Base-by-base conservation (phyloP, 441 rosid genomes). In the Populus hybrid region DNA sequence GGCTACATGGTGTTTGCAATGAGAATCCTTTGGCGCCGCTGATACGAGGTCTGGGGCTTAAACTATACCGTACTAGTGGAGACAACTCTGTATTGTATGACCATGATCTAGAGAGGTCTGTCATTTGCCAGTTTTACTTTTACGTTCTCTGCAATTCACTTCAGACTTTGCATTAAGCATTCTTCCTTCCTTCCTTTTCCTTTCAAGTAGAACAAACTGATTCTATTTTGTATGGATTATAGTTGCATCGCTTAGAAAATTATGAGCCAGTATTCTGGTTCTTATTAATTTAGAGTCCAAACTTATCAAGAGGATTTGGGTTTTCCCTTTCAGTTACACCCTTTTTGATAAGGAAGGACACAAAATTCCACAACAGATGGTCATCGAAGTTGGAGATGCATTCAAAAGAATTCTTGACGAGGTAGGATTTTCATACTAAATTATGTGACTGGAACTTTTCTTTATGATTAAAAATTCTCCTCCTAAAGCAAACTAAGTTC, bases 11-110 rank as follows among this genome's bases (percentile, higher is more conserved):
- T 72, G 97, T 89, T 71, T 93, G 95, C 80, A 86, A 91, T 70
- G 97, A 93, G 85, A 93, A 93, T 80, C 98, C 98, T 5, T 85
- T 93, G 85, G 98, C 95, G 76, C 97, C 97, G 3, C 75, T 93
- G 70, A 93, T 93, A 77, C 86, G 94, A 38, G 81, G 83, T 80
- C 81, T 93, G 69, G 97, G 97, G 71, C 93, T 93, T 72, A 86
- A 88, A 59, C 74, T 93, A 66, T 91, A 91, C 85, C 88, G 94
- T 76, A 93, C 98, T 64, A 93, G 98, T 63, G 98, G 96, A 66
- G 98, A 93, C 75, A 86, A 93, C 85, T 93, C 98, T 53, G 88
- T 93, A 75, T 81, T 93, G 86, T 93, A 93, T 78, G 98, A 93
- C 84, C 98, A 93, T 87, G 98, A 93, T 84, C 83, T 90, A 21